These are phyloP conservation scores for Aspergillus candidus DNA, from an alignment of 2,329 filamentous ascomycete genomes.

Conservation along the genomic window DNA sequence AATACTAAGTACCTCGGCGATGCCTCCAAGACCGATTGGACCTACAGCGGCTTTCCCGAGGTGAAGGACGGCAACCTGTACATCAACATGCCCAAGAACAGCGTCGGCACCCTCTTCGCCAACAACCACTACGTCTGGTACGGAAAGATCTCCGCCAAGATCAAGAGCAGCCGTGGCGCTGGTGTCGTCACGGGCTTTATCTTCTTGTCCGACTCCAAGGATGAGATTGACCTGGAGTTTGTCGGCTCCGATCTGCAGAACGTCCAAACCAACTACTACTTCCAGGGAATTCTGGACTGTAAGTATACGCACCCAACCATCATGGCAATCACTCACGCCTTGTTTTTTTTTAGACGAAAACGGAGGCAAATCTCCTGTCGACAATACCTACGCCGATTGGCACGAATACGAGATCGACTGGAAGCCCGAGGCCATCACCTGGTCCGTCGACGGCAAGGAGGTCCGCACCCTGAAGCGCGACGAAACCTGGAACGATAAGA, in stretches of 20 bases:
- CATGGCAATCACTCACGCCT: neutral
- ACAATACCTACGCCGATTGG: slow-evolving; percentile 66
- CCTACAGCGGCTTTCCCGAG: slow-evolving; percentile 71
- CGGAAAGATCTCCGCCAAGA: slow-evolving; percentile 76
- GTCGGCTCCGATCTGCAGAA: slow-evolving; percentile 70
- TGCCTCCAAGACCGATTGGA: slow-evolving; percentile 74
- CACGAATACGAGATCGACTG: slow-evolving; percentile 94
- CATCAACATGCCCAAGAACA: slow-evolving; percentile 82
- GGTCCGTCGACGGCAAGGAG: slow-evolving; percentile 76
- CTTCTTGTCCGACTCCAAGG: slow-evolving; percentile 88
- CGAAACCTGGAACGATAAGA: slow-evolving; percentile 77
- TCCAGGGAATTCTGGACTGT: slow-evolving; percentile 89
- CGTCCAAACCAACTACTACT: slow-evolving; percentile 95
- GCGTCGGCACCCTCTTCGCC: slow-evolving; percentile 80
- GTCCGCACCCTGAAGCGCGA: slow-evolving; percentile 65
- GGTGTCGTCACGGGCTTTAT: slow-evolving; percentile 99
- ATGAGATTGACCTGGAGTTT: slow-evolving; percentile 97
- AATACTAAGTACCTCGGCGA: slow-evolving; percentile 86
- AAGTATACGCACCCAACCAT: slow-evolving; percentile 38
- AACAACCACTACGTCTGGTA: slow-evolving; percentile 93
- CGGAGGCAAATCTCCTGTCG: slow-evolving; percentile 59
- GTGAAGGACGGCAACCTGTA: slow-evolving; percentile 59
- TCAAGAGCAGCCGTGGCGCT: slow-evolving; percentile 76
- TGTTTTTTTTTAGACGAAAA: slow-evolving; percentile 57
- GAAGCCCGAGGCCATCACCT: slow-evolving; percentile 78